phyloP scores from a whole-genome alignment of 805 yeast species.

The Kodamaea jinghongensis region DNA sequence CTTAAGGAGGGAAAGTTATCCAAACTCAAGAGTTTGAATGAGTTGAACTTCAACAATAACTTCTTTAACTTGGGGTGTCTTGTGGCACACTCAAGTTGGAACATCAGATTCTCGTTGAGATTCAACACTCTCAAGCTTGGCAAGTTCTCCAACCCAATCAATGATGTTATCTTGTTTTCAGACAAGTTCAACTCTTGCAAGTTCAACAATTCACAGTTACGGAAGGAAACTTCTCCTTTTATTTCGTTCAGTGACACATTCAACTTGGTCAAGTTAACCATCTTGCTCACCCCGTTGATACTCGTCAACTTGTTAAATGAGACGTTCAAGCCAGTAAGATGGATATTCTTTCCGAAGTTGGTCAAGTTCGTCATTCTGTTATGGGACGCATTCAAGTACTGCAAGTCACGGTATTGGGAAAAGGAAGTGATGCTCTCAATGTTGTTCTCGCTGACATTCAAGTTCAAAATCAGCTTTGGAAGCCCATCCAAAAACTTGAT shows the following conservation, averaged over 20 bases:
- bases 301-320: slow-evolving; percentile 34
- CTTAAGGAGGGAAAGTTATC: slow-evolving; percentile 37
- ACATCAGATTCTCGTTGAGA: slow-evolving; percentile 40
- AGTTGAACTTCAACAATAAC: slow-evolving; percentile 37
- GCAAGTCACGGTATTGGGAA: slow-evolving; percentile 38
- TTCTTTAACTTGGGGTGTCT: slow-evolving; percentile 34
- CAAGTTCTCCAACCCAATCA: slow-evolving; percentile 36
- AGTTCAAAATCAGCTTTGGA: slow-evolving; percentile 36
- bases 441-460: slow-evolving; percentile 38
- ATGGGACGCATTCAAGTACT: slow-evolving; percentile 37
- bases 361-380: slow-evolving; percentile 37
- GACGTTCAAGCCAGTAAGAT: slow-evolving; percentile 41
- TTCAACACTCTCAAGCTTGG: slow-evolving; percentile 38
- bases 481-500: slow-evolving; percentile 46
- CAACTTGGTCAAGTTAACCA: slow-evolving; percentile 40
- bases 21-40: slow-evolving; percentile 30
- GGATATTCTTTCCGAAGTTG: slow-evolving; percentile 37
- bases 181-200: slow-evolving; percentile 45
- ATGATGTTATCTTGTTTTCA: slow-evolving; percentile 35
- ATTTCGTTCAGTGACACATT: slow-evolving; percentile 43
- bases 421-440: slow-evolving; percentile 44
- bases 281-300: slow-evolving; percentile 34
- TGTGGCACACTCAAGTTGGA: slow-evolving; percentile 16
- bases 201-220: slow-evolving; percentile 29
- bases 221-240: slow-evolving; percentile 37